These are phyloP conservation scores for Gossypium schwendimanii DNA, from an alignment of 441 rosid genomes.

Conservation along the genomic window DNA sequence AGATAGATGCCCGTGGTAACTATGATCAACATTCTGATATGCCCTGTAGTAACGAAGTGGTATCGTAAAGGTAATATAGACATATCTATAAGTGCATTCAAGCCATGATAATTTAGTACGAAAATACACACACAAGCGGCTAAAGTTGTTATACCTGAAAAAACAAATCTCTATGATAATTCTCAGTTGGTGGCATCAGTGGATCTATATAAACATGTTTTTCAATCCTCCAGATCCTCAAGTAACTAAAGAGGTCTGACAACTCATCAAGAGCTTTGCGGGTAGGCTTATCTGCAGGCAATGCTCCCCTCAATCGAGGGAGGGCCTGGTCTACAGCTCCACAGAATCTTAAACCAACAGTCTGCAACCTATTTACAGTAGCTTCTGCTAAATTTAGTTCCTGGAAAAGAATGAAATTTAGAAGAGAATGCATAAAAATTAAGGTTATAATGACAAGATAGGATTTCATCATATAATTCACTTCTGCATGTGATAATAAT, in stretches of 20 bases:
- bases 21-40: neutral
- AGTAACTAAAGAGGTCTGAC: slow-evolving; percentile 62
- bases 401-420: slow-evolving; percentile 42
- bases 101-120: neutral
- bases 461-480: neutral
- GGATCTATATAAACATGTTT: slow-evolving; percentile 67
- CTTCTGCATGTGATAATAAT: neutral
- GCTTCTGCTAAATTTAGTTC: slow-evolving; percentile 85
- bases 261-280: slow-evolving; percentile 87
- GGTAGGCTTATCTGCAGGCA: slow-evolving; percentile 70
- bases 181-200: slow-evolving; percentile 85
- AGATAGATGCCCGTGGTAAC: neutral
- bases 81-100: neutral
- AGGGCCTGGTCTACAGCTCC: slow-evolving; percentile 88
- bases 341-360: slow-evolving; percentile 86
- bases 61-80: neutral
- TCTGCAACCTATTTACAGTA: slow-evolving; percentile 86
- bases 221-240: slow-evolving; percentile 83
- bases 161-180: slow-evolving; percentile 71
- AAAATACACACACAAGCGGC: neutral
- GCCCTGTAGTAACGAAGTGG: neutral
- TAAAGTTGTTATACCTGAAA: slow-evolving; percentile 57
- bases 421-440: slow-evolving; percentile 3
- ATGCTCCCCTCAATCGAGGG: slow-evolving; percentile 91
- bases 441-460: slow-evolving; percentile 13